These are phyloP conservation scores for Cryptococcus sp. DNA, from an alignment of 1,284 basidiomycete genomes.

Conservation along the genomic window DNA sequence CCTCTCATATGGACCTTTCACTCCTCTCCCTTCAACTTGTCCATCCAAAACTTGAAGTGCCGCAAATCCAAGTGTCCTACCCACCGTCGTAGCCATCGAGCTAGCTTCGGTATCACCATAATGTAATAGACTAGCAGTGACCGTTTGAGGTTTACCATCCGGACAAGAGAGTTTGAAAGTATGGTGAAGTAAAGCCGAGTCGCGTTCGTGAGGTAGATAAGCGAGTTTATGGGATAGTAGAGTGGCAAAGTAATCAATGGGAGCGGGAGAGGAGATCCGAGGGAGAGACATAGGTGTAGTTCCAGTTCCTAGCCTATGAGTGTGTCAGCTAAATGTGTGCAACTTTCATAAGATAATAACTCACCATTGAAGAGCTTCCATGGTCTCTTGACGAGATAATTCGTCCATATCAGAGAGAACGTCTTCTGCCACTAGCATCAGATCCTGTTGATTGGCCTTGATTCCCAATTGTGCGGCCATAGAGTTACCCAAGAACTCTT, in stretches of 20 bases:
- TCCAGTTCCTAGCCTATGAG: background rate
- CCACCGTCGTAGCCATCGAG: constrained; percentile 87
- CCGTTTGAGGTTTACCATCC: constrained; percentile 50
- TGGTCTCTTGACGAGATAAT: constrained; percentile 13
- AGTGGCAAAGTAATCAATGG: constrained; percentile 73
- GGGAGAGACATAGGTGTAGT: background rate
- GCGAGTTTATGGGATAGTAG: constrained; percentile 70
- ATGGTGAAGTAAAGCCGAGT: constrained; percentile 84
- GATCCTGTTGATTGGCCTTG: background rate
- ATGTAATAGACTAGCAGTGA: constrained; percentile 69
- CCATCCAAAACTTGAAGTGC: constrained; percentile 69
- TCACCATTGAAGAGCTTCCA: constrained; percentile 60
- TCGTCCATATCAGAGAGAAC: background rate
- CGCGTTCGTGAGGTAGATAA: constrained; percentile 69
- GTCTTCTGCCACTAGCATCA: background rate
- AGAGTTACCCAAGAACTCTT: constrained; percentile 10
- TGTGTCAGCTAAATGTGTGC: background rate
- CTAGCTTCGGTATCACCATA: constrained; percentile 64
- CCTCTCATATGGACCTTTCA: constrained; percentile 60
- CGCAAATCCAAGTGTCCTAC: constrained; percentile 76
- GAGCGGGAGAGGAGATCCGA: constrained; percentile 53
- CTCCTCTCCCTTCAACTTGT: constrained; percentile 58
- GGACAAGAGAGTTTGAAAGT: constrained; percentile 54
- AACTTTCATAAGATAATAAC: constrained; percentile 1
- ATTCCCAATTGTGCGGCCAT: background rate